phyloP scores from a whole-genome alignment of 208 protist genomes.

The Trypanosoma lewisi region DNA sequence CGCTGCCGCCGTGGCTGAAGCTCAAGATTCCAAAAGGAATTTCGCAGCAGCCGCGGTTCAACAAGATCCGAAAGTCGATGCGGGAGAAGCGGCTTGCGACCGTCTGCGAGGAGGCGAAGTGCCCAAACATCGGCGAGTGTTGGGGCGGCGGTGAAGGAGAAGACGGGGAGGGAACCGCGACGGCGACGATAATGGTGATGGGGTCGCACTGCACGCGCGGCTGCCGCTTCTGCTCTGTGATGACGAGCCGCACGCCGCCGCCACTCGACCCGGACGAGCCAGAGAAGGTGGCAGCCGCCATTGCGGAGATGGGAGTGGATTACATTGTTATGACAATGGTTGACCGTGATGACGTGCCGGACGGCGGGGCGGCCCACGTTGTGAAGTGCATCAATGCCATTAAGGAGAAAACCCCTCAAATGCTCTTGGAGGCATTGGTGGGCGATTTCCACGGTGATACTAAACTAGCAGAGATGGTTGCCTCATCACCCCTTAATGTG shows the following conservation, averaged over 20 bases:
- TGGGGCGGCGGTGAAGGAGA: conserved; percentile 91
- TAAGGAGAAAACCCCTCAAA: conserved; percentile 68
- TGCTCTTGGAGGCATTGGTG: conserved; percentile 96
- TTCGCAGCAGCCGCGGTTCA: conserved; percentile 78
- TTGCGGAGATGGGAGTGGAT: conserved; percentile 96
- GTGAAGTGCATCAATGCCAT: conserved; percentile 85
- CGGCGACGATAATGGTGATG: conserved; percentile 98
- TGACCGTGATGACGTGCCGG: conserved; percentile 94
- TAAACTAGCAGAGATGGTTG: conserved; percentile 82
- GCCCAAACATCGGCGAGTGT: conserved; percentile 98
- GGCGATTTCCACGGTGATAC: conserved; percentile 96
- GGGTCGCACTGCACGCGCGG: conserved; percentile 97
- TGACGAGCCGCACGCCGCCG: conserved; percentile 92
- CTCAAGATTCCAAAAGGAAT: conserved; percentile 86
- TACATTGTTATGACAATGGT: conserved; percentile 99
- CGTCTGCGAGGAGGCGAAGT: conserved; percentile 95
- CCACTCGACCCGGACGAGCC: conserved; percentile 95
- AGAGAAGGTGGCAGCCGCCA: conserved; percentile 89
- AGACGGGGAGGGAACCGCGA: conserved; percentile 83
- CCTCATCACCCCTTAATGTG: conserved; percentile 93
- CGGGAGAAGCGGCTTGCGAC: conserved; percentile 86
- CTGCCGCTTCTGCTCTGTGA: conserved; percentile 98
- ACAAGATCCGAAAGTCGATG: conserved; percentile 76
- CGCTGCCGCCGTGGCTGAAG: conserved; percentile 90
- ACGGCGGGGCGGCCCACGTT: conserved; percentile 94